phyloP scores from a whole-genome alignment of 2,329 filamentous ascomycete genomes.

The Fusarium temperatum region DNA sequence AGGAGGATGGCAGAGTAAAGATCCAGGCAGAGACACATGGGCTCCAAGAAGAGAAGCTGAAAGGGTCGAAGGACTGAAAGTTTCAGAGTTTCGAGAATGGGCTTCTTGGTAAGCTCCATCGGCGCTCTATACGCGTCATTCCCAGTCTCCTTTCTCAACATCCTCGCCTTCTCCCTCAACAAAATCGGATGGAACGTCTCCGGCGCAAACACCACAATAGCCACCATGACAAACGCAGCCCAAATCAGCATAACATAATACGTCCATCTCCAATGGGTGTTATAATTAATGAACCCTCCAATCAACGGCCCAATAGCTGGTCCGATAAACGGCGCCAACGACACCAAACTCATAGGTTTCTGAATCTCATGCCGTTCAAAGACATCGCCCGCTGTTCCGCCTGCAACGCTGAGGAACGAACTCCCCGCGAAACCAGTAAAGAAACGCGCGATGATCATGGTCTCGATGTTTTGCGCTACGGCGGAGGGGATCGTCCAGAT shows the following conservation, averaged over 20 bases:
- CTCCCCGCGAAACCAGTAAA: slow-evolving; percentile 74
- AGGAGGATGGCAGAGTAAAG: slow-evolving; percentile 82
- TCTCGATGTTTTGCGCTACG: slow-evolving; percentile 77
- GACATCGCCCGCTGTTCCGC: slow-evolving; percentile 30
- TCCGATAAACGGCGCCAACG: slow-evolving; percentile 30
- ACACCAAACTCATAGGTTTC: slow-evolving; percentile 33
- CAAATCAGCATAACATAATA: slow-evolving; percentile 36
- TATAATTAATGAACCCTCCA: slow-evolving; percentile 33
- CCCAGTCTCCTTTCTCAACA: slow-evolving; percentile 14
- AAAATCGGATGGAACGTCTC: slow-evolving; percentile 37
- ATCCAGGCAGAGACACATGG: slow-evolving; percentile 82
- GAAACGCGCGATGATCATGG: slow-evolving; percentile 79
- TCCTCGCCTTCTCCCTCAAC: slow-evolving; percentile 14
- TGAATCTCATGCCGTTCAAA: slow-evolving; percentile 27
- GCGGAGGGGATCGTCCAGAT: slow-evolving; percentile 83
- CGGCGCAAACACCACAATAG: slow-evolving; percentile 21
- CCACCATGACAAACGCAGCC: slow-evolving; percentile 9
- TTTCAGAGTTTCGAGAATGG: not conserved
- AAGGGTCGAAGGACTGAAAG: slow-evolving; percentile 69
- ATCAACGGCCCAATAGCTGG: slow-evolving; percentile 29
- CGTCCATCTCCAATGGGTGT: slow-evolving; percentile 32
- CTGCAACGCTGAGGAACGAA: slow-evolving; percentile 31
- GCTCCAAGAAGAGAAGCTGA: slow-evolving; percentile 77
- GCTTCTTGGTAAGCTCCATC: slow-evolving; percentile 1
- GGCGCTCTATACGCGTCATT: slow-evolving; percentile 7